Evolutionary conservation across 2,329 filamentous ascomycete genomes (phyloP), one percentile per base, ranked within the genome.

Genomic region (Talaromyces rugulosus): DNA sequence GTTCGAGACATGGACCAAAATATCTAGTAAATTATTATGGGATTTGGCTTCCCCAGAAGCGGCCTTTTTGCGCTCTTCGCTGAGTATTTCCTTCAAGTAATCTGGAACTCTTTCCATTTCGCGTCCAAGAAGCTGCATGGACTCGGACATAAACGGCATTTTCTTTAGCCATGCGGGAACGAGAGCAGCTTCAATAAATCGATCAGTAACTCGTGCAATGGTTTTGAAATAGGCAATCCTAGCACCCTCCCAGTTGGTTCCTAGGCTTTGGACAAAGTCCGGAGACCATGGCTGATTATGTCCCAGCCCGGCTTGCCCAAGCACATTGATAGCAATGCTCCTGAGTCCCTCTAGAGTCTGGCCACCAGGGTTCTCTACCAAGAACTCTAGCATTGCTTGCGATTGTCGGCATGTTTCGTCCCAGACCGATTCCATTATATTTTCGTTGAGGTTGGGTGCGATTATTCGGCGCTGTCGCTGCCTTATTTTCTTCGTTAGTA

Each of bases 281-380:
- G 71, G 69, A 9, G 67, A 61, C 69, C 72, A 78, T 5, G 69
- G 57, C 27, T 69, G 68, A 12, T 67, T 65, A 56, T 74, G 67
- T 36, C 71, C 71, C 60, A 75, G 77, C 2, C 71, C 75, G 1
- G 74, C 71, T 34, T 66, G 58, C 4, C 71, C 72, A 9, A 79
- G 68, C 2, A 78, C 75, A 58, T 78, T 76, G 65, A 78, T 74
- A 16, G 75, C 73, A 18, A 78, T 63, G 40, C 66, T 66, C 9
- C 72, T 71, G 9, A 77, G 69, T 4, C 69, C 69, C 9, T 63
- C 62, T 8, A 73, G 64, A 1, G 73, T 71, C 27, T 70, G 63
- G 54, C 67, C 68, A 8, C 68, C 65, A 1, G 67, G 65, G 34
- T 67, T 61, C 12, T 66, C 51, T n/a, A 71, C 52, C 44, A 75